Conservation (phyloP, 768 basidiomycete species). For the Phallus indusiatus region DNA sequence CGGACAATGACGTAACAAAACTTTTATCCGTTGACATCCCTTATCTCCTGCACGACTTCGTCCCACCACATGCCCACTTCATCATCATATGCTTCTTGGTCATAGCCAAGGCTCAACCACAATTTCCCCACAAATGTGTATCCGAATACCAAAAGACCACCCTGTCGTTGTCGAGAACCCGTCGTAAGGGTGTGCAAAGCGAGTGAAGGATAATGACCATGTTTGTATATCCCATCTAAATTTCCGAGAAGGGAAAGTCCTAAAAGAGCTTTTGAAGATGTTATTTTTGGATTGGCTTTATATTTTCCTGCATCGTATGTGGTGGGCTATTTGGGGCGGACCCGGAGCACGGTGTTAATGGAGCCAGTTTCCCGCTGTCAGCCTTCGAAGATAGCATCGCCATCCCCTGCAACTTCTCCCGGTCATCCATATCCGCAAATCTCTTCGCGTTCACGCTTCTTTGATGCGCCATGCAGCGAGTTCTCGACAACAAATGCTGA, state of each 20-base stretch:
- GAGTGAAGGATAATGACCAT: slow-evolving; percentile 36
- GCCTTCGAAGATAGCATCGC: slow-evolving; percentile 28
- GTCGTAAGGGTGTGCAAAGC: slow-evolving; percentile 69
- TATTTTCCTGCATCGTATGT: too few relatives aligned
- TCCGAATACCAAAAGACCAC: slow-evolving; percentile 76
- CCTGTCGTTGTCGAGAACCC: slow-evolving; percentile 69
- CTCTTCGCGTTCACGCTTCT: slow-evolving; percentile 48
- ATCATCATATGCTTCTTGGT: slow-evolving; percentile 63
- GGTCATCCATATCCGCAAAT: slow-evolving; percentile 72
- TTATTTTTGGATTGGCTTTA: too few relatives aligned
- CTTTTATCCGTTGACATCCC: slow-evolving; percentile 27
- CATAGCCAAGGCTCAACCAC: slow-evolving; percentile 76
- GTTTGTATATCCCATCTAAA: slow-evolving; percentile 72
- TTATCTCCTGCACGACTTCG: slow-evolving; percentile 42
- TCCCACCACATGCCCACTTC: slow-evolving; percentile 61
- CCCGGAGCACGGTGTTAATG: too few relatives aligned
- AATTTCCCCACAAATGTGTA: slow-evolving; percentile 68
- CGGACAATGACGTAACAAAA: not conserved
- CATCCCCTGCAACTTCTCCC: slow-evolving; percentile 37
- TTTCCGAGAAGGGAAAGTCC: slow-evolving; percentile 82
- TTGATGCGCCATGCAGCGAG: slow-evolving; percentile 54
- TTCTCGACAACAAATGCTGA: slow-evolving; percentile 51
- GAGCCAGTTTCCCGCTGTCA: slow-evolving; percentile 5
- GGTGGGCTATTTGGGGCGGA: too few relatives aligned
- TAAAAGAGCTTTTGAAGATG: slow-evolving; percentile 38